phyloP scores from a whole-genome alignment of 2,329 filamentous ascomycete genomes.

The Coniella lustricola region DNA sequence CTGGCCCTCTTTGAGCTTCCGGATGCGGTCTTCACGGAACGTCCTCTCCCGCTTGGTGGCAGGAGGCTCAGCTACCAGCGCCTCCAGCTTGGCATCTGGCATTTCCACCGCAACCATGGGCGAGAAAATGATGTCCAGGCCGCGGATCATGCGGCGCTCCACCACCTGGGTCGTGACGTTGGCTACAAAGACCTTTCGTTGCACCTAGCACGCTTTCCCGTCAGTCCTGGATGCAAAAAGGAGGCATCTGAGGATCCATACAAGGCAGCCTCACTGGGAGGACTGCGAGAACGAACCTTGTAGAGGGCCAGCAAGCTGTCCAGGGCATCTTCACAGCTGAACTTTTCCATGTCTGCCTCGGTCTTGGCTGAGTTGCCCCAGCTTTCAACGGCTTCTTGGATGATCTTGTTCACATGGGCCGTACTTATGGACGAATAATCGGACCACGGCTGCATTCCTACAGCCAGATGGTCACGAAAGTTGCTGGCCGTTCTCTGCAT shows the following conservation, averaged over 20 bases:
- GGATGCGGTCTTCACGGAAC: background rate
- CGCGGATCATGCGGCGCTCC: conserved; percentile 1
- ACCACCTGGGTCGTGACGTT: conserved; percentile 8
- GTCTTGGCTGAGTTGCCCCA: background rate
- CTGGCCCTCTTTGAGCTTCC: conserved; percentile 7
- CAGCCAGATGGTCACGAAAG: no score
- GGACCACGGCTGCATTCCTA: no score
- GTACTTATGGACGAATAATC: background rate
- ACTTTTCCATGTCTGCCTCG: conserved; percentile 4
- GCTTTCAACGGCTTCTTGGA: background rate
- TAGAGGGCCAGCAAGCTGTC: conserved; percentile 9
- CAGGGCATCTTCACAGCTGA: conserved; percentile 1
- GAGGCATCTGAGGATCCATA: no score
- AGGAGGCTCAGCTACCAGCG: background rate
- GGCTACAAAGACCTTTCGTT: conserved; percentile 4
- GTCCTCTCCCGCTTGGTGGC: background rate
- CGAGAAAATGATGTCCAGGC: conserved; percentile 1
- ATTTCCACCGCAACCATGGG: background rate
- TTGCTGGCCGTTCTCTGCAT: background rate
- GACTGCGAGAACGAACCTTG: background rate
- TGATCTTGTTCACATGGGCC: background rate
- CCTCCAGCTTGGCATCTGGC: background rate
- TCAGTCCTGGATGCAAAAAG: background rate
- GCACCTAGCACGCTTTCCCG: background rate
- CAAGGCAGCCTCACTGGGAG: background rate